These are phyloP conservation scores for Talaromyces trachyspermus DNA, from an alignment of 495 filamentous ascomycete species.

Conservation along the genomic window DNA sequence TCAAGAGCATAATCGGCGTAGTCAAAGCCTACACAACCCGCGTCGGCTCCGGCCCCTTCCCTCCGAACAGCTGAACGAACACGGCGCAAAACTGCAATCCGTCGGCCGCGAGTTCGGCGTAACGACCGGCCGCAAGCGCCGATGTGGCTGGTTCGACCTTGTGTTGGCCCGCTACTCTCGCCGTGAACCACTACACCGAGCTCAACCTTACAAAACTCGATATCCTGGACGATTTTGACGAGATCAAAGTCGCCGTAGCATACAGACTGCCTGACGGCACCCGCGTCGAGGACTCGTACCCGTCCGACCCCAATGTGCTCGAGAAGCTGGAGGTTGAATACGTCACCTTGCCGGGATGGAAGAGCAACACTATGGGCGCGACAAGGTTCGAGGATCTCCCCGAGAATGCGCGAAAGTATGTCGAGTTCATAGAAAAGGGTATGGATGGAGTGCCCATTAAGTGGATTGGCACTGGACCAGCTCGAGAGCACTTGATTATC, in stretches of 20 bases:
- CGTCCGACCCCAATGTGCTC: slow-evolving; percentile 60
- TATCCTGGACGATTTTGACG: slow-evolving; percentile 73
- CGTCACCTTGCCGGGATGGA: slow-evolving; percentile 72
- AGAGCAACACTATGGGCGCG: slow-evolving; percentile 55
- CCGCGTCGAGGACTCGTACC: slow-evolving; percentile 51
- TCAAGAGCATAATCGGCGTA: slow-evolving; percentile 68
- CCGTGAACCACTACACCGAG: slow-evolving; percentile 65
- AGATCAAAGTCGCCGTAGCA: slow-evolving; percentile 69
- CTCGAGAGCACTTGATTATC: slow-evolving; percentile 58
- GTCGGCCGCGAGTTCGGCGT: slow-evolving; percentile 67
- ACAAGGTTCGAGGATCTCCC: slow-evolving; percentile 62
- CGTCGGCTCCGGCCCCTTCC: slow-evolving; percentile 77
- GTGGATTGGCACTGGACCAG: slow-evolving; percentile 75
- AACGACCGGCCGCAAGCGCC: slow-evolving; percentile 74
- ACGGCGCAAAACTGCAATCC: slow-evolving; percentile 56
- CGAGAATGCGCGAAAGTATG: slow-evolving; percentile 63
- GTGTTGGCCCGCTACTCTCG: slow-evolving; percentile 73
- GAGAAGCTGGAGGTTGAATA: slow-evolving; percentile 56
- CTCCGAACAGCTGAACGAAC: slow-evolving; percentile 64
- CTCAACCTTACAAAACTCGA: slow-evolving; percentile 89
- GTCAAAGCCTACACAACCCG: slow-evolving; percentile 77
- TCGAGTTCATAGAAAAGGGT: slow-evolving; percentile 71
- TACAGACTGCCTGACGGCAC: slow-evolving; percentile 55
- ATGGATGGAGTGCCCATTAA: slow-evolving; percentile 59
- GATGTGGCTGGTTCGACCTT: slow-evolving; percentile 88